Base-by-base conservation (phyloP, 148 eudicot species). In the Vaccinium vitisidaea region DNA sequence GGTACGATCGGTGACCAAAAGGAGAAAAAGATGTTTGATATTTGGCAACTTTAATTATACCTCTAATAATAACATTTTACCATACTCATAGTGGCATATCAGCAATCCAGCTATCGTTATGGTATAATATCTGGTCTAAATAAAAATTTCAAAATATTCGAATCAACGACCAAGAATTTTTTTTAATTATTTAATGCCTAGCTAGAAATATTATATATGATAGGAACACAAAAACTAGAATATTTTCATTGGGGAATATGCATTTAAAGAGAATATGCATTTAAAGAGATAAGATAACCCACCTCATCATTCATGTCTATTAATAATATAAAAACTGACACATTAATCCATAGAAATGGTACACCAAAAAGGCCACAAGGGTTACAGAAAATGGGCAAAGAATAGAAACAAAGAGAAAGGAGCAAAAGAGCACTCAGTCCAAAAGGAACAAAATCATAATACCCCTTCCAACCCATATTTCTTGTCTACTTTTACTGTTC, bases 401-500 rank as follows among this genome's bases (percentile, higher is more conserved):
- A 70, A 74, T 65, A n/a, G 58, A 56, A 83, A 67, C 4, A 67
- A 67, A 82, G 67, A 75, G 16, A 55, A 81, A 69, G 79, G 71
- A 84, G 83, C 83, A 78, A 80, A 83, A 80, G 36, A 78, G 87
- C 83, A 88, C 92, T 82, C 89, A 65, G 75, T 87, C 81, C 74
- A 85, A 86, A 90, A 79, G 55, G 58, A 19, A 87, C 86, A 86
- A 89, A 84, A 91, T 87, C 91, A 81, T 85, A 84, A 85, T 43
- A 43, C 46, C 6, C 46, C 46, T 43, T 43, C 46, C 46, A 36
- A 36, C 6, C 6, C 46, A 43, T 43, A 43, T 43, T 43, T 43
- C 6, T 43, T 43, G 6, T 43, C 46, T 43, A 43, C 46, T 5
- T 43, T 43, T 5, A 43, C 46, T 5, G 0, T 43, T 43, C 0